Evolutionary conservation across 2,329 filamentous ascomycete species (phyloP).

Genomic region (Cladobotryum mycophilum): DNA sequence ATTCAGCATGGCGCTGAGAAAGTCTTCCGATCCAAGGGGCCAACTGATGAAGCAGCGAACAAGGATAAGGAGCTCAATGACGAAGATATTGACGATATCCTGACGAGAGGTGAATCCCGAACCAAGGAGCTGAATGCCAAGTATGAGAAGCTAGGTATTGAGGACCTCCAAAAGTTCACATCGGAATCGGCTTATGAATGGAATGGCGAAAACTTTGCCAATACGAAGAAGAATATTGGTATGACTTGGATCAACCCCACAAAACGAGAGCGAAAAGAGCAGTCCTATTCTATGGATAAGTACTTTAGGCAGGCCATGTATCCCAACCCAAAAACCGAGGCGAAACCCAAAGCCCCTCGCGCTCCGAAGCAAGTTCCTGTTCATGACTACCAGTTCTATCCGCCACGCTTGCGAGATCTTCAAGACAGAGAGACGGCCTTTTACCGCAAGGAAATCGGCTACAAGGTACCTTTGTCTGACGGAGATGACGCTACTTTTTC

Average conservation of each 20-base stretch:
- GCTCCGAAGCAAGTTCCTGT: slow-evolving; percentile 88
- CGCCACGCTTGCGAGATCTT: slow-evolving; percentile 71
- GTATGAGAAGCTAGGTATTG: slow-evolving; percentile 94
- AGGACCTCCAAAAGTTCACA: slow-evolving; percentile 95
- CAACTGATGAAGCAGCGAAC: slow-evolving; percentile 52
- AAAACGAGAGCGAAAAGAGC: slow-evolving; percentile 96
- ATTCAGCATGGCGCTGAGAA: slow-evolving; percentile 98
- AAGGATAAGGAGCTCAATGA: slow-evolving; percentile 64
- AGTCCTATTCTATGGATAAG: slow-evolving; percentile 97
- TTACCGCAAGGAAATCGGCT: slow-evolving; percentile 92
- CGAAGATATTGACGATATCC: slow-evolving; percentile 83
- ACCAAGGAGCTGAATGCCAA: slow-evolving; percentile 87
- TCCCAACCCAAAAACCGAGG: slow-evolving; percentile 71
- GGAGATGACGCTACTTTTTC: slow-evolving; percentile 82
- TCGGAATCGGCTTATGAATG: slow-evolving; percentile 98
- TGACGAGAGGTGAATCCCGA: slow-evolving; percentile 78
- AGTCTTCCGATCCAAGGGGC: slow-evolving; percentile 72
- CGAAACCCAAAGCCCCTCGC: slow-evolving; percentile 91
- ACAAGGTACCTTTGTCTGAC: slow-evolving; percentile 86
- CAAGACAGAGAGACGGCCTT: slow-evolving; percentile 95
- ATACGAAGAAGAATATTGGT: slow-evolving; percentile 84
- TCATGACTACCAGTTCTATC: slow-evolving; percentile 98
- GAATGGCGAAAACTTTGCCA: slow-evolving; percentile 96
- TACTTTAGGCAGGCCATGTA: slow-evolving; percentile 92
- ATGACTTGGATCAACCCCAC: slow-evolving; percentile 97